These are phyloP conservation scores for Apiospora marii DNA, from an alignment of 2,329 filamentous ascomycete genomes.

Conservation along the genomic window DNA sequence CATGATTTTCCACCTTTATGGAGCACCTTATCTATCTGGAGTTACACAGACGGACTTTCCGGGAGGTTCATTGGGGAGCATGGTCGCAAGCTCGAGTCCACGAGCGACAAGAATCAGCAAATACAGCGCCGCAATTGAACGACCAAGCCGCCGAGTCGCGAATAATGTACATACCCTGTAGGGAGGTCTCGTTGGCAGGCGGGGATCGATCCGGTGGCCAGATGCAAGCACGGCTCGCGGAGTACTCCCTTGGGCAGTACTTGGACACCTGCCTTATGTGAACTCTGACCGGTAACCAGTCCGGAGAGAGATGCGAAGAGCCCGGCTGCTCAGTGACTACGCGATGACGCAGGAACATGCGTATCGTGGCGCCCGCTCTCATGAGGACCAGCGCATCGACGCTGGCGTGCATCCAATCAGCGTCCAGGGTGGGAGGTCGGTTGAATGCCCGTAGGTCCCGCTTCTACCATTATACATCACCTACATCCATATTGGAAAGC, in stretches of 20 bases:
- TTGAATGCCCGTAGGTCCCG: background rate
- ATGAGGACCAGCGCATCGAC: constrained; percentile 8
- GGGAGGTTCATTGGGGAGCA: background rate
- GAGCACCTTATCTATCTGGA: background rate
- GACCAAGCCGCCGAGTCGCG: background rate
- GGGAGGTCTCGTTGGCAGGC: background rate
- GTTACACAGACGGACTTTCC: constrained; percentile 2
- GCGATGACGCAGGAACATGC: constrained; percentile 13
- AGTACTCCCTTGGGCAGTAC: background rate
- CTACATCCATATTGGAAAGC: background rate
- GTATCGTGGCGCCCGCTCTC: constrained; percentile 13
- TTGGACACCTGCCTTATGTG: background rate
- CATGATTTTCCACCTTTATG: background rate
- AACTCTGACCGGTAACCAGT: background rate
- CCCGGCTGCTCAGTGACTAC: background rate
- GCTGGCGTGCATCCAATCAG: background rate
- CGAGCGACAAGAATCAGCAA: background rate
- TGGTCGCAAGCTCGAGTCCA: background rate
- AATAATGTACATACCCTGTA: background rate
- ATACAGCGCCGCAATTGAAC: background rate
- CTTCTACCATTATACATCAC: too few relatives aligned
- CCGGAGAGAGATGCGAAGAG: constrained; percentile 5
- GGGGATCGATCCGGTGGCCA: constrained; percentile 17
- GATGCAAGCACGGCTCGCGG: constrained; percentile 16
- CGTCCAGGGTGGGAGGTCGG: background rate